Conservation (phyloP, 2,329 filamentous ascomycete species). For the Anthostomella pinea region DNA sequence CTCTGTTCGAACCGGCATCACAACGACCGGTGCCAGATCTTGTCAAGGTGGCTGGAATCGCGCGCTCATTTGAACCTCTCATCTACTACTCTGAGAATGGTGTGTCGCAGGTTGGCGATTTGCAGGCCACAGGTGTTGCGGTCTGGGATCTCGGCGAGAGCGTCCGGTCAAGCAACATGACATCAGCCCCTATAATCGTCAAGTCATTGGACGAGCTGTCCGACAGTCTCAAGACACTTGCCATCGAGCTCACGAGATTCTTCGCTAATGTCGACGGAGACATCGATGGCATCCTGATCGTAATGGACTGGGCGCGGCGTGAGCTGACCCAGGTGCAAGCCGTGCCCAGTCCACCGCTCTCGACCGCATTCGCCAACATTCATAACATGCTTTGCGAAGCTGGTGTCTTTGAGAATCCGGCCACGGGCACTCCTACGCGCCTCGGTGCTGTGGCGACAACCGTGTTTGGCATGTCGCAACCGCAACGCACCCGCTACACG, state of each 20-base stretch:
- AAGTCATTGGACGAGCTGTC: conserved; percentile 80
- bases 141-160: conserved; percentile 95
- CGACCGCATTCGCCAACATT: conserved; percentile 76
- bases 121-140: conserved; percentile 88
- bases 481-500: conserved; percentile 76
- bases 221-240: conserved; percentile 79
- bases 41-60: conserved; percentile 85
- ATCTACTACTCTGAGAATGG: conserved; percentile 94
- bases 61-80: conserved; percentile 87
- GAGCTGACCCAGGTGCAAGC: conserved; percentile 71
- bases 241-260: conserved; percentile 84
- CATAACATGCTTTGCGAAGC: conserved; percentile 70
- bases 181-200: conserved; percentile 81
- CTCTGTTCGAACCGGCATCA: conserved; percentile 65
- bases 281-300: conserved; percentile 85
- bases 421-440: conserved; percentile 58
- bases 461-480: conserved; percentile 75
- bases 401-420: conserved; percentile 55
- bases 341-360: conserved; percentile 60
- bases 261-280: conserved; percentile 92
- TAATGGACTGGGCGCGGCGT: conserved; percentile 93
- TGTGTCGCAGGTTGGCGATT: conserved; percentile 77
- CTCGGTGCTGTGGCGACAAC: conserved; percentile 67
- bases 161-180: conserved; percentile 86
- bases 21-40: conserved; percentile 74